Conservation (phyloP, 441 rosid genomes). For the Dalechampia spathulata region DNA sequence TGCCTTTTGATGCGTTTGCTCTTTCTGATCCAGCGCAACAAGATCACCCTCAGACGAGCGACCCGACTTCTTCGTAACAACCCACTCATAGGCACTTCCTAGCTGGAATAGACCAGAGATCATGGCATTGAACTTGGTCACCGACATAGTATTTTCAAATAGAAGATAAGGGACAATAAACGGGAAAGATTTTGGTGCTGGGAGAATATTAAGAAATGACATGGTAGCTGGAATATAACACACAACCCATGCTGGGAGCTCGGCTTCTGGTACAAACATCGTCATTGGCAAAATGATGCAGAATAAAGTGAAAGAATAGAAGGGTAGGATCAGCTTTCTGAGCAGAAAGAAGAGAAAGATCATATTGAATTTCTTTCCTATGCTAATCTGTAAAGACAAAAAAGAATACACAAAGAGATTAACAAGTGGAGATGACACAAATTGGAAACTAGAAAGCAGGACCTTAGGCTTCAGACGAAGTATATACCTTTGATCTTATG, state of each 20-base stretch:
- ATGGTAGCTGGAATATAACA: slow-evolving; percentile 94
- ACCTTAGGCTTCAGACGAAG: not conserved
- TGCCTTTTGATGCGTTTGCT: slow-evolving; percentile 42
- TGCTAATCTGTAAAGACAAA: slow-evolving; percentile 51
- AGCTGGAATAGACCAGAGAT: slow-evolving; percentile 93
- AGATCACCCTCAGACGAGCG: slow-evolving; percentile 92
- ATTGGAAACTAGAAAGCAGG: not conserved
- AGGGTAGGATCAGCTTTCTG: slow-evolving; percentile 83
- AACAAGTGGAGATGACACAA: not conserved
- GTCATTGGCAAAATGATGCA: slow-evolving; percentile 95
- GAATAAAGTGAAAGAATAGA: slow-evolving; percentile 93
- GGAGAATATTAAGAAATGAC: slow-evolving; percentile 94
- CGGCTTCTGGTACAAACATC: slow-evolving; percentile 89
- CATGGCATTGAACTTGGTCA: slow-evolving; percentile 96
- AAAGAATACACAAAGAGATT: slow-evolving; percentile 2
- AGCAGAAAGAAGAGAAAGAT: slow-evolving; percentile 88
- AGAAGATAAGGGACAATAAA: slow-evolving; percentile 95
- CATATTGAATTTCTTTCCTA: slow-evolving; percentile 78
- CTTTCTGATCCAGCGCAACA: slow-evolving; percentile 46
- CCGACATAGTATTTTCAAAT: slow-evolving; percentile 96
- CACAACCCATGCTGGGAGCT: slow-evolving; percentile 93
- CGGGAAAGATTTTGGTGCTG: slow-evolving; percentile 84
- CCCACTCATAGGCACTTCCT: slow-evolving; percentile 95
- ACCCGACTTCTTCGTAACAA: slow-evolving; percentile 90
- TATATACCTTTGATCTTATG: slow-evolving; percentile 55